Evolutionary conservation across 139 green algal species (phyloP), one percentile per base, ranked within the genome.

Genomic region (Chlorella sp.): DNA sequence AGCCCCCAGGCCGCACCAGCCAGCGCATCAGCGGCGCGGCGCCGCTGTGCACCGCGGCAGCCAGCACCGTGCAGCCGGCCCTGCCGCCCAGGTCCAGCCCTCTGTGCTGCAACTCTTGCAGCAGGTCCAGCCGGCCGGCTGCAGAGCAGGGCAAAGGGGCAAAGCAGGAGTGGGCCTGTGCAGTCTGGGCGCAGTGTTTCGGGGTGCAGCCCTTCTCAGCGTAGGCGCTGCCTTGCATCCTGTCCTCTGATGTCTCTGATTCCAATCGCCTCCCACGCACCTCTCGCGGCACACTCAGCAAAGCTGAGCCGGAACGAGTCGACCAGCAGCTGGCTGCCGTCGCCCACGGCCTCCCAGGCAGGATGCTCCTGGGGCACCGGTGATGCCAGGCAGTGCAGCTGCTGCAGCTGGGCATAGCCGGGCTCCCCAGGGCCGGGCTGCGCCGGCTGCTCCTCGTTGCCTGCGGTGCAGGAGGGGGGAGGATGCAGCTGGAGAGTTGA

Each of bases 31-130:
- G 84, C 28, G 41, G 38, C 6, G 57, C 63, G 4, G 64, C 47
- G 34, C 81, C 69, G 36, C 57, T 39, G 60, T 88, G 88, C 36
- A 86, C 76, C 7, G 88, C 88, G 11, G 84, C 88, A 0, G 81
- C 88, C 70, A 91, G 75, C 85, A 87, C 60, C 17, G 67, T n/a
- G 30, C 78, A 30, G 78, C 78, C 78, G 39, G 17, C 9, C 18
- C 41, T n/a, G 28, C 63, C 78, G 21, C 41, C 3, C 38, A 83
- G n/a, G 41, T 74, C 63, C 18, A 83, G 28, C 2, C 78, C 78
- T 9, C 78, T 38, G 0, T 3, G 15, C 1, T 51, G 39, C 62
- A 83, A 41, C 7, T 44, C 63, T 65, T 74, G 63, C 28, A 83
- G 63, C 63, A 74, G 56, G 17, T 83, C 41, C 63, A 83, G 78